Base-by-base conservation (phyloP, 495 filamentous ascomycete species). In the Penicillium psychrofluorescens region DNA sequence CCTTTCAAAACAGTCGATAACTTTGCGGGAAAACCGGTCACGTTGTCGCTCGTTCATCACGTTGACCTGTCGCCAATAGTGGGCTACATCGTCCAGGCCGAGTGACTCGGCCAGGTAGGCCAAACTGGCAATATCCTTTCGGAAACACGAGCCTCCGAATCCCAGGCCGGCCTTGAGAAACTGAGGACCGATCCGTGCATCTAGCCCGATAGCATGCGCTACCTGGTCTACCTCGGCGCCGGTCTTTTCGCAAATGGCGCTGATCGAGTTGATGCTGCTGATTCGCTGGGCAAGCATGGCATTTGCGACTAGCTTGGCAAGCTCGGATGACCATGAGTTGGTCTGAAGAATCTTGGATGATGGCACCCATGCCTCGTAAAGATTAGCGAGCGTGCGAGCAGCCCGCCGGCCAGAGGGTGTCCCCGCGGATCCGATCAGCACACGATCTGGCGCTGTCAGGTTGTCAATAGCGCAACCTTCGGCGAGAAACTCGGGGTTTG, bases 401-500 rank as follows among this genome's bases (percentile, higher is more conserved):
- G 88, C 88, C 12, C 61, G 66, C 11, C 64, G 66, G 10, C 84
- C 86, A 2, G 70, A 53, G 4, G 62, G 44, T 0, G 78, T 86
- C 10, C 62, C 61, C 2, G 75, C 62, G 2, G 81, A 88, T 14
- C 88, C 88, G 53, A 94, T 89, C 15, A 91, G 68, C 9, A 91
- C 77, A 8, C 88, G 79, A 45, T 88, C 85, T 4, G 88, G 88
- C n/a, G 67, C 52, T 41, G 85, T 73, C 13, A 91, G 64, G 54
- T 91, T 80, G 8, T 74, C 55, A 44, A 91, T 72, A 1, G 88
- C 88, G 1, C 83, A 86, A 11, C 88, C 88, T 46, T 88, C 86
- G 8, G 88, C 82, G 0, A 91, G 68, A 48, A 90, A 91, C 52
- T 94, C 87, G 4, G 88, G 88, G 56, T 90, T 94, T 9, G 85